These are phyloP conservation scores for Rhynchospora tenuis DNA, from an alignment of 176 grass and related monocot species.

Conservation along the genomic window DNA sequence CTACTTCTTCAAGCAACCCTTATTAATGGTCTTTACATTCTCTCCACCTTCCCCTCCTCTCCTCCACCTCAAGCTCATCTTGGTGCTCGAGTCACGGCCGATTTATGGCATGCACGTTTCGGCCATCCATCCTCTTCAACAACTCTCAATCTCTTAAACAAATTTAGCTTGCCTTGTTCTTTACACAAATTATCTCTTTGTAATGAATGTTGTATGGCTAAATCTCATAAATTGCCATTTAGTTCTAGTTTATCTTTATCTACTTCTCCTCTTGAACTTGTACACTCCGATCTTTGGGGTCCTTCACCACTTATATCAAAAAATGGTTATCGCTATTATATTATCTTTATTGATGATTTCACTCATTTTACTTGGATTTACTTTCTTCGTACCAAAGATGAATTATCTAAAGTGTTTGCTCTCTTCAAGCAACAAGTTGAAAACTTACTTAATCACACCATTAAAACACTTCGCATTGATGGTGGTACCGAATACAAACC, in stretches of 20 bases:
- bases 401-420: too few relatives aligned
- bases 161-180: neutral
- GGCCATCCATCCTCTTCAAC: neutral
- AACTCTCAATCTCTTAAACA: neutral
- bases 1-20: neutral
- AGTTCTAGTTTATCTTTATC: neutral
- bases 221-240: neutral
- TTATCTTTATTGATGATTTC: too few relatives aligned
- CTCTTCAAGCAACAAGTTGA: too few relatives aligned
- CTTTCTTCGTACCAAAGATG: too few relatives aligned
- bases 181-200: neutral
- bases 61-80: neutral
- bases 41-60: neutral
- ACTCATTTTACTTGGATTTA: too few relatives aligned
- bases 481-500: too few relatives aligned
- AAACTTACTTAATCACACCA: too few relatives aligned
- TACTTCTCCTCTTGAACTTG: neutral
- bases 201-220: too few relatives aligned
- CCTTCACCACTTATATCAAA: neutral
- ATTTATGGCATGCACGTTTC: neutral
- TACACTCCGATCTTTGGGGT: conserved; percentile 1
- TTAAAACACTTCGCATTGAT: too few relatives aligned
- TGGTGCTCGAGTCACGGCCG: neutral
- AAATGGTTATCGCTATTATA: neutral
- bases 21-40: neutral